A percentile compares a stretch with the other conserved stretches of the same genome.
Evolutionary conservation across 2,329 filamentous ascomycete species (phyloP).

Genomic region (Apiospora marii): DNA sequence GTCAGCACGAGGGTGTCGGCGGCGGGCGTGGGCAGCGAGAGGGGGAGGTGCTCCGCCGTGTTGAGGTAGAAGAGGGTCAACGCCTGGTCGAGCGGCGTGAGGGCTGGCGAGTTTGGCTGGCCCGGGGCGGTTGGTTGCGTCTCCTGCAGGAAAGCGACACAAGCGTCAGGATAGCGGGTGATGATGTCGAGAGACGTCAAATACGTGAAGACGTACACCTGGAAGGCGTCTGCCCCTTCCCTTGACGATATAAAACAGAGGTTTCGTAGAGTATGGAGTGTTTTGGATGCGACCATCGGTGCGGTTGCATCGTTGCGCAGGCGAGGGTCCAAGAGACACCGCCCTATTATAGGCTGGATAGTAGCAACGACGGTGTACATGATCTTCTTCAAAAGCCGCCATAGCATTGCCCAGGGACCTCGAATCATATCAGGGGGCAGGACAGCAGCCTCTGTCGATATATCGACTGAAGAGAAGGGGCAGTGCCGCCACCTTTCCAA

Average conservation of each 20-base stretch:
- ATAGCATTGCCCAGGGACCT: conserved; percentile 74
- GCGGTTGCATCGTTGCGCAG: conserved; percentile 57
- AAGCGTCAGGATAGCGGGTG: conserved; percentile 71
- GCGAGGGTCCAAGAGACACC: conserved; percentile 61
- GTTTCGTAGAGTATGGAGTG: conserved; percentile 77
- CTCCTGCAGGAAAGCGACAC: conserved; percentile 71
- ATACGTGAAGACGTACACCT: conserved; percentile 85
- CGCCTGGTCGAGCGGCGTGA: conserved; percentile 67
- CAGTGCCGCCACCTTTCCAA: conserved; percentile 77
- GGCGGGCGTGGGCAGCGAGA: conserved; percentile 69
- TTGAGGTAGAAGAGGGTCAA: conserved; percentile 92
- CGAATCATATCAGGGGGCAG: conserved; percentile 71
- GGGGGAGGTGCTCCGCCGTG: conserved; percentile 81
- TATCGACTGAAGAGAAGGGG: conserved; percentile 76
- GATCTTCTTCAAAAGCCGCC: conserved; percentile 77
- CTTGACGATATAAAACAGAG: conserved; percentile 84
- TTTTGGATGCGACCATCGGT: conserved; percentile 72
- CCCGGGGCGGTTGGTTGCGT: conserved; percentile 57
- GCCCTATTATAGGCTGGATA: conserved; percentile 75
- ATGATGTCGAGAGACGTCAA: conserved; percentile 84
- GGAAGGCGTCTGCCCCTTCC: conserved; percentile 76
- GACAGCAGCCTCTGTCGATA: conserved; percentile 67
- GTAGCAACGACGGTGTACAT: conserved; percentile 79
- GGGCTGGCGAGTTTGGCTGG: conserved; percentile 66
- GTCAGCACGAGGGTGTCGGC: conserved; percentile 78